Evolutionary conservation across 2,329 filamentous ascomycete genomes (phyloP), one percentile per base, ranked within the genome.

Genomic region (Colletotrichum noveboracense): DNA sequence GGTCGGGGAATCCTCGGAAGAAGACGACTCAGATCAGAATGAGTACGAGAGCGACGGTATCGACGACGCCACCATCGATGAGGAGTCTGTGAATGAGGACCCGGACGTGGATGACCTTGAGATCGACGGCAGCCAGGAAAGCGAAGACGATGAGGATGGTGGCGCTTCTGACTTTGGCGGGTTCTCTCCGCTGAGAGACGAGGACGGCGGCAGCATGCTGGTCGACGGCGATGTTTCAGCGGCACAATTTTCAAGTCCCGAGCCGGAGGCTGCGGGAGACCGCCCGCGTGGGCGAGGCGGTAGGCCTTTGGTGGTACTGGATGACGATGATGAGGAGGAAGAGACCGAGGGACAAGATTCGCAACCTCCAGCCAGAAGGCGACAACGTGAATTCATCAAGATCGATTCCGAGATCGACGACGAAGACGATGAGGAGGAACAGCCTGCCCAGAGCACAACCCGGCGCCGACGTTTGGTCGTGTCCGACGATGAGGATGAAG

Each of bases 41-140:
- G 80, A 83, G 60, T 86, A 87, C 18, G 85, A 87, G 52, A 85
- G 84, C 58, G 84, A 85, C 0, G 84, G 84, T 0, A 86, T 87
- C 8, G 84, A 86, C 48, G 84, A 86, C 62, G 79, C 70, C 2
- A 80, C 80, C 10, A 80, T 85, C 14, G 72, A 79, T 2, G 80
- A 84, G 18, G 71, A 77, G 5, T 73, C 70, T 7, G 34, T 58
- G 2, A 56, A 70, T 5, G 76, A 74, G 12, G 67, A 76, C 3
- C 70, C 76, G 10, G 76, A 76, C 6, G 74, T 76, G 10, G 76
- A 76, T 28, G 73, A 76, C 21, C 52, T 74, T 7, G 21, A 48
- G 16, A 24, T 72, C 7, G 62, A 75, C 56, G 74, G 76, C 1
- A 66, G 60, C 4, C 36, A 56, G n/a, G 76, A 79, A 2, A 77